Evolutionary conservation across 164 flowering plant genomes (phyloP), one percentile per base, ranked within the genome.

Genomic region (Liquidambar formosana): DNA sequence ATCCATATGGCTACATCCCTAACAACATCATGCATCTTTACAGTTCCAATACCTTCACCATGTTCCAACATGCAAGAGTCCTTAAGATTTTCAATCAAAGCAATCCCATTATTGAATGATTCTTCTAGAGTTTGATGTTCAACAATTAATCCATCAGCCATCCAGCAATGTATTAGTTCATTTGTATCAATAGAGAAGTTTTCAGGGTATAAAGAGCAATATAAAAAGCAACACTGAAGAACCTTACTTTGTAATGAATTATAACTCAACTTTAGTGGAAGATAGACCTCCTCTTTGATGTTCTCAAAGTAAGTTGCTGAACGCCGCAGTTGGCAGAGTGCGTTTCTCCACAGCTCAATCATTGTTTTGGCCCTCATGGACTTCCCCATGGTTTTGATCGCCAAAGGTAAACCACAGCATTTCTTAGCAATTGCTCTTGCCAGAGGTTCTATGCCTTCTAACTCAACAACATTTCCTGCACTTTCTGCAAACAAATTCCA

Each of bases 401-500:
- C 78, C 38, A 78, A 43, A n/a, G 81, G 81, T 64, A 78, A 56
- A 15, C 81, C 76, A 5, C 72, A 51, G 61, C 81, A 74, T 69
- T 75, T 67, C 11, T 59, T 54, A 16, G 57, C 28, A 8, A 78
- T 44, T 10, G 52, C 68, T 18, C 23, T 14, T 12, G 81, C 81
- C 1, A 64, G 6, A 1, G 57, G 8, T 18, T 38, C 52, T 1
- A 75, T 51, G 0, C 5, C 21, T 5, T 51, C 61, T n/a, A 13
- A 8, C 3, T 43, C 8, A 10, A 46, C 69, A 0, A 25, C 65
- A 2, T 57, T 28, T 1, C 81, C 71, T 2, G 59, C 78, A 43
- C 41, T 71, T 64, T 46, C 45, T 19, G 38, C 8, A 28, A 78
- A 78, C 18, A 74, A 47, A 3, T 47, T 21, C 77, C 77, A 78